phyloP scores from a whole-genome alignment of 345 rosid species.

The Iberis pinnata region DNA sequence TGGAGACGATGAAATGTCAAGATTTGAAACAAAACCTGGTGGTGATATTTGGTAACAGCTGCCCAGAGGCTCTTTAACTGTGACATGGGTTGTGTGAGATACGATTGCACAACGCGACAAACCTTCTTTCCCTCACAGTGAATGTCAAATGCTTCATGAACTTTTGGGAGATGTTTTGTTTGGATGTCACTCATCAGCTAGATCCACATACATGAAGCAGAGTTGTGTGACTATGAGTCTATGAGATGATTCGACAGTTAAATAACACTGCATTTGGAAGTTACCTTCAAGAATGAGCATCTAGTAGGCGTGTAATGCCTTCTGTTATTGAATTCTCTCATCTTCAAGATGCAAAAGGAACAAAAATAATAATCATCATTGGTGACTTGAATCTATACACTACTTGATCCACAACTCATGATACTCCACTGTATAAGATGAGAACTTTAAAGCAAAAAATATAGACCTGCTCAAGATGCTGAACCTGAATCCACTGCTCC shows the following conservation, averaged over 20 bases:
- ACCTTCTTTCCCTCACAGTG: slow-evolving; percentile 26
- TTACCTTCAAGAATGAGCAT: slow-evolving; percentile 23
- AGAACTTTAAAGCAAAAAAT: not conserved
- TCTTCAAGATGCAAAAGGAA: slow-evolving; percentile 13
- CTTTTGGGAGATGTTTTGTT: slow-evolving; percentile 32
- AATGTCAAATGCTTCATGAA: slow-evolving; percentile 22
- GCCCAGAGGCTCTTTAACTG: slow-evolving; percentile 39
- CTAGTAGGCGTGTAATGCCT: slow-evolving; percentile 25
- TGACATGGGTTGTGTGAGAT: slow-evolving; percentile 30
- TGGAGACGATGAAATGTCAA: not conserved
- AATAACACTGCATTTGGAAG: not conserved
- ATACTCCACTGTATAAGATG: not conserved
- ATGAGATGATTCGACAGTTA: slow-evolving; percentile 3
- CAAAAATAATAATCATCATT: slow-evolving; percentile 2
- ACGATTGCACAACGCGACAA: slow-evolving; percentile 22
- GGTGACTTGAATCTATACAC: not conserved
- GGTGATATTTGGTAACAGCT: slow-evolving; percentile 51
- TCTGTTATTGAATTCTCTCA: slow-evolving; percentile 24
- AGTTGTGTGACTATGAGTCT: slow-evolving; percentile 3
- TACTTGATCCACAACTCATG: not conserved
- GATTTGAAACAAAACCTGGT: slow-evolving; percentile 48
- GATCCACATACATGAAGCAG: slow-evolving; percentile 6
- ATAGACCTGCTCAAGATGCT: slow-evolving; percentile 31
- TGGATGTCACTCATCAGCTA: slow-evolving; percentile 39
- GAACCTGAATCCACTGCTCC: slow-evolving; percentile 29